Percentiles rank a stretch among this genome's conserved stretches.
These are phyloP conservation scores for Sordariomycetes sp. DNA, from an alignment of 2,329 filamentous ascomycete species.

Conservation along the genomic window DNA sequence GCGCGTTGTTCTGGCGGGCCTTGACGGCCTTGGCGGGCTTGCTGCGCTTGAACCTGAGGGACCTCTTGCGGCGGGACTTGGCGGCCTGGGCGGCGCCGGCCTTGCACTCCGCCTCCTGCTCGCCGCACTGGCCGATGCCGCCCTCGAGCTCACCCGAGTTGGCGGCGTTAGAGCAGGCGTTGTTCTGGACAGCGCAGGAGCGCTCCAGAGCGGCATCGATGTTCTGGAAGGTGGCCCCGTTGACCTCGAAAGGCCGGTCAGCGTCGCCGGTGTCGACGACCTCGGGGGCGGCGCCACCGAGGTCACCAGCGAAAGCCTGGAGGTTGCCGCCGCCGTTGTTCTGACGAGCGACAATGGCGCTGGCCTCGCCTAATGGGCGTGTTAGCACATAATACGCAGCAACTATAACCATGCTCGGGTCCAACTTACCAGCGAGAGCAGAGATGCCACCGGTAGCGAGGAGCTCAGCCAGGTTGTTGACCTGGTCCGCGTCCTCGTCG, in stretches of 20 bases:
- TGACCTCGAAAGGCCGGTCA: conserved; percentile 36
- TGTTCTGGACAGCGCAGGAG: conserved; percentile 37
- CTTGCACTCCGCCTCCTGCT: conserved; percentile 27
- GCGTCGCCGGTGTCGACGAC: conserved; percentile 23
- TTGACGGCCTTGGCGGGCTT: not conserved
- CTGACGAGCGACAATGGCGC: conserved; percentile 3
- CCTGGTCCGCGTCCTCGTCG: not conserved
- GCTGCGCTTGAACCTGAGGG: conserved; percentile 8
- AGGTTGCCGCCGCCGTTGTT: conserved; percentile 20
- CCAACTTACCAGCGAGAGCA: conserved; percentile 1
- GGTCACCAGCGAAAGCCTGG: conserved; percentile 31
- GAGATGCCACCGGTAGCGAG: conserved; percentile 1
- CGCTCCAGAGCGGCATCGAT: conserved; percentile 32
- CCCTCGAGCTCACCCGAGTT: conserved; percentile 28
- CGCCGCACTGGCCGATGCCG: conserved; percentile 26
- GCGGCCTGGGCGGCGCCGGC: conserved; percentile 8
- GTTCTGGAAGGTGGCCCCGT: conserved; percentile 40
- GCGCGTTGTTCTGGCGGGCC: conserved; percentile 7
- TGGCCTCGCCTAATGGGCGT: not conserved
- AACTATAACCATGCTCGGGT: not conserved
- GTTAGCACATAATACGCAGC: not conserved
- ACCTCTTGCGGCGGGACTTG: conserved; percentile 2
- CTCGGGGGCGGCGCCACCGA: conserved; percentile 27
- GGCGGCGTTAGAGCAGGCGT: conserved; percentile 34
- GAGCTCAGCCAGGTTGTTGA: not conserved